Conservation (phyloP, 345 rosid genomes). For the Populus nigra region DNA sequence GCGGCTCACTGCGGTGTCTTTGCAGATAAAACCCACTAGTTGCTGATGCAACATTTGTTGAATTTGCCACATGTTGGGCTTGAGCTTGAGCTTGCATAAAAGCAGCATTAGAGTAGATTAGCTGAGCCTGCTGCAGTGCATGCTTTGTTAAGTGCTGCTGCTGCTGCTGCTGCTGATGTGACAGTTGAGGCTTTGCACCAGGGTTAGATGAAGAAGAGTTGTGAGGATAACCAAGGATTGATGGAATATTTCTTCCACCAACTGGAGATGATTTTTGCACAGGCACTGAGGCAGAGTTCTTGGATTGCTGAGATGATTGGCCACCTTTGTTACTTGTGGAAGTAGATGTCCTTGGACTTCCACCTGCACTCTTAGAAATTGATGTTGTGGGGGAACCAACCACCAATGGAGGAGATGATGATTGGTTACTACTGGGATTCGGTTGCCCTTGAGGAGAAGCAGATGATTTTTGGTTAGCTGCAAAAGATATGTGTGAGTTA, state of each 20-base stretch:
- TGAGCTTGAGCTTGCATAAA: too few relatives aligned
- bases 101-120: constrained; percentile 48
- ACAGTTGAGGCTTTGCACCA: constrained; percentile 53
- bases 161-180: constrained; percentile 56
- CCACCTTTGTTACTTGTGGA: constrained; percentile 63
- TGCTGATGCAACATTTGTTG: constrained; percentile 35
- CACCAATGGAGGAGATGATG: constrained; percentile 60
- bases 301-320: constrained; percentile 72
- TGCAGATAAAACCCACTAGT: constrained; percentile 57
- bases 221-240: constrained; percentile 67
- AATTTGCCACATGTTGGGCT: constrained; percentile 45
- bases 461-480: constrained; percentile 57
- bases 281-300: constrained; percentile 54
- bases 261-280: constrained; percentile 55
- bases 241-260: constrained; percentile 58
- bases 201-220: constrained; percentile 37
- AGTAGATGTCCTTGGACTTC: constrained; percentile 79
- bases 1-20: constrained; percentile 63
- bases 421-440: constrained; percentile 46
- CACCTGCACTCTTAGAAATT: constrained; percentile 78
- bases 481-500: constrained; percentile 75
- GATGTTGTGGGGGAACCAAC: constrained; percentile 85
- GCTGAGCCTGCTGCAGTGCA: constrained; percentile 54
- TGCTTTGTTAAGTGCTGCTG: constrained; percentile 62
- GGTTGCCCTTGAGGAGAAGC: constrained; percentile 49